A percentile compares a stretch with the other conserved stretches of the same genome.
These are phyloP conservation scores for Starmerella sp. DNA, from an alignment of 805 yeast species.

Conservation along the genomic window DNA sequence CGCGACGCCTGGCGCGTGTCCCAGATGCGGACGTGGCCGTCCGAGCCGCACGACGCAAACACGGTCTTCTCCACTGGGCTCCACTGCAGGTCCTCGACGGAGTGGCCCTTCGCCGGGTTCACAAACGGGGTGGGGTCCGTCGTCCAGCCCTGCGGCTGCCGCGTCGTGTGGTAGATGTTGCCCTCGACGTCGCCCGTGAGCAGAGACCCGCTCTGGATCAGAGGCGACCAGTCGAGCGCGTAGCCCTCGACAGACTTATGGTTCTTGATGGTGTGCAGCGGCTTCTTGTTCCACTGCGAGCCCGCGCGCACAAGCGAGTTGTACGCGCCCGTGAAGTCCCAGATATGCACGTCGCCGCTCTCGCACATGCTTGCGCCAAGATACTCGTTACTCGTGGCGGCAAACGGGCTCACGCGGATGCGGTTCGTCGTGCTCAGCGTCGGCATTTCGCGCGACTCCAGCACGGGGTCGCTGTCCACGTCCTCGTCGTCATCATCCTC, in stretches of 20 bases:
- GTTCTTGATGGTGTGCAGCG: slow-evolving; percentile 64
- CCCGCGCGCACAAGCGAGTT: slow-evolving; percentile 87
- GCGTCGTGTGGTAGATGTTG: slow-evolving; percentile 61
- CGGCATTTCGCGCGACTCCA: slow-evolving; percentile 74
- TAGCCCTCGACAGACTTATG: slow-evolving; percentile 98
- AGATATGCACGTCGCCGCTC: slow-evolving; percentile 77
- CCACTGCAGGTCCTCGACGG: slow-evolving; percentile 95
- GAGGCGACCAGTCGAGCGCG: slow-evolving; percentile 94
- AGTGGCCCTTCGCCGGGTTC: slow-evolving; percentile 40
- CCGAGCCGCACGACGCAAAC: slow-evolving; percentile 88
- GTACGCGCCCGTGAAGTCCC: slow-evolving; percentile 67
- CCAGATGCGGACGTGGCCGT: slow-evolving; percentile 89
- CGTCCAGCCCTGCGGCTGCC: slow-evolving; percentile 66
- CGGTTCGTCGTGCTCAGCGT: slow-evolving; percentile 79
- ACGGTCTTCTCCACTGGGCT: slow-evolving; percentile 84
- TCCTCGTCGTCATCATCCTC: slow-evolving; percentile 65
- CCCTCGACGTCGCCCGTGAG: slow-evolving; percentile 87
- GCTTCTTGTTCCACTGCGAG: slow-evolving; percentile 65
- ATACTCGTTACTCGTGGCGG: slow-evolving; percentile 62
- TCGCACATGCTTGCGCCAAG: slow-evolving; percentile 83
- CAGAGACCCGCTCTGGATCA: slow-evolving; percentile 64
- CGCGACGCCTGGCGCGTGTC: slow-evolving; percentile 90
- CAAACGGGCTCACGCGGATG: slow-evolving; percentile 70
- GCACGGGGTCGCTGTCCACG: slow-evolving; percentile 66
- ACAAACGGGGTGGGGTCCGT: slow-evolving; percentile 74